phyloP scores from a whole-genome alignment of 2,329 filamentous ascomycete genomes.

The Diaporthe caulivora region DNA sequence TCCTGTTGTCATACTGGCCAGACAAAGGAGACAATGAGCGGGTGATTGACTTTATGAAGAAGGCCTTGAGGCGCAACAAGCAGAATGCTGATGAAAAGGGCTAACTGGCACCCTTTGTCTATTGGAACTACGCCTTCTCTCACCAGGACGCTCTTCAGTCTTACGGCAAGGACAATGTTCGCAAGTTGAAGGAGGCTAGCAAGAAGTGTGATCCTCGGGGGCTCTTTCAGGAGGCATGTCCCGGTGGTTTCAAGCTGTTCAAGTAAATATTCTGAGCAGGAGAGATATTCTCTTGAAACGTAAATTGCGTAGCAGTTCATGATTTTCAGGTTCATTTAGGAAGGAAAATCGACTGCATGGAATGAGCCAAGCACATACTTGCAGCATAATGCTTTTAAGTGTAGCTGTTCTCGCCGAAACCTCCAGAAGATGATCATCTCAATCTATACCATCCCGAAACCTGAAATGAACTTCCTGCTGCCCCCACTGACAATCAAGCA shows the following conservation, averaged over 20 bases:
- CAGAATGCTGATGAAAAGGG: background rate
- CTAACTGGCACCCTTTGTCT: background rate
- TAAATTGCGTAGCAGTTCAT: too few species aligned
- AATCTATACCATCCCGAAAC: too few species aligned
- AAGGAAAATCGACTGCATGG: too few species aligned
- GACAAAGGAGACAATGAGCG: background rate
- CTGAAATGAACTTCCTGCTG: too few species aligned
- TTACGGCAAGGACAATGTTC: background rate
- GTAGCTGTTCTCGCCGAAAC: too few species aligned
- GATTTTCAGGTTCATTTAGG: too few species aligned
- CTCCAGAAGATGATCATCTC: too few species aligned
- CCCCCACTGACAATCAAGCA: too few species aligned
- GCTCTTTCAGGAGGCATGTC: background rate
- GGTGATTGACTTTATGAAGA: background rate
- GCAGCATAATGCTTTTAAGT: too few species aligned
- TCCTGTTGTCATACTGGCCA: background rate
- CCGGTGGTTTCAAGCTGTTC: background rate
- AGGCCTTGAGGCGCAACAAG: background rate
- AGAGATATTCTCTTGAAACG: too few species aligned
- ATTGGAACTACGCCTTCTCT: background rate
- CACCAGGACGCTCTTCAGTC: background rate
- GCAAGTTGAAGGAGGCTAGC: background rate
- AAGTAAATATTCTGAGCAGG: background rate
- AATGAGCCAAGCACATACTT: too few species aligned
- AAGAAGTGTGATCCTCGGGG: background rate